Conservation (phyloP, 2,329 filamentous ascomycete genomes). For the Ophiostoma ulmi region DNA sequence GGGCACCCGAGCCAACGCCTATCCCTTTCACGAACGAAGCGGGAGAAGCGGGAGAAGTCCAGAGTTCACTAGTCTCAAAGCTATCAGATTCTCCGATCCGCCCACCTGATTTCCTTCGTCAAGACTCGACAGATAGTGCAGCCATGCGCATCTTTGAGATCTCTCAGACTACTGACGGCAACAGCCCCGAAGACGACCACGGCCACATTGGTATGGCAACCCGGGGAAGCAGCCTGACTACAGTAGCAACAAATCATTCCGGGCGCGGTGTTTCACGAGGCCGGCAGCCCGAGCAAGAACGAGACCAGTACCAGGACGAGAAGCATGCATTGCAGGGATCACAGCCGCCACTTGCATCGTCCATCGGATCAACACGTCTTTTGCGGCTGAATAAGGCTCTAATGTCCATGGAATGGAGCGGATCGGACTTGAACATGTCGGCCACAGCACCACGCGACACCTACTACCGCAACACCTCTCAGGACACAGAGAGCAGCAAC, state of each 20-base stretch:
- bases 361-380: constrained; percentile 22
- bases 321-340: background rate
- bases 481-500: constrained; percentile 24
- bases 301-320: background rate
- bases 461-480: constrained; percentile 22
- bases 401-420: constrained; percentile 24
- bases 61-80: background rate
- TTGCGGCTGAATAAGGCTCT: constrained; percentile 23
- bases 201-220: background rate
- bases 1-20: background rate
- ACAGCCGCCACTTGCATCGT: constrained; percentile 14
- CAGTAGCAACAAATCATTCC: background rate
- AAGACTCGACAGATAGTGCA: constrained; percentile 57
- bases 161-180: constrained; percentile 42
- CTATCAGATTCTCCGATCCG: constrained; percentile 10
- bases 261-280: background rate
- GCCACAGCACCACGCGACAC: constrained; percentile 17
- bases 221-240: background rate
- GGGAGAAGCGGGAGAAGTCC: background rate
- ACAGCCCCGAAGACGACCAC: background rate
- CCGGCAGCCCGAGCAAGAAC: constrained; percentile 4
- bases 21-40: background rate
- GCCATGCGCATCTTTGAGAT: constrained; percentile 54
- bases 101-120: constrained; percentile 35
- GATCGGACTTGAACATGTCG: constrained; percentile 17